Conservation (phyloP, 2,329 filamentous ascomycete species). For the Alternaria rosae region DNA sequence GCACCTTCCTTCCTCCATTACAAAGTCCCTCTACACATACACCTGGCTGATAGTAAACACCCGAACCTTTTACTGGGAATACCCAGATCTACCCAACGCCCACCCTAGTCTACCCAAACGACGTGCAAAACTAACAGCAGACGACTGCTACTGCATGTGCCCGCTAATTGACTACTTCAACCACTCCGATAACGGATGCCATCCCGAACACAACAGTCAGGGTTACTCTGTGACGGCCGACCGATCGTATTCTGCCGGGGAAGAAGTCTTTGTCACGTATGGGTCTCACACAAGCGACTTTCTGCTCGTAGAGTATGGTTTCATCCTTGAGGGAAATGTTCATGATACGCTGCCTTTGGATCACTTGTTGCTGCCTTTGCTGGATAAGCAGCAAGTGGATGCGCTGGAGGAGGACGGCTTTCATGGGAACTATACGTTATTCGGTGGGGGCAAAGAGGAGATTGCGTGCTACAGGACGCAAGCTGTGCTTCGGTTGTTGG, state of each 20-base stretch:
- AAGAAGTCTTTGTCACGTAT: constrained; percentile 75
- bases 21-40: constrained; percentile 59
- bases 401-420: constrained; percentile 55
- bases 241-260: constrained; percentile 60
- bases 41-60: constrained; percentile 69
- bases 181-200: constrained; percentile 59
- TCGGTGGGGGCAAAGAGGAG: neutral
- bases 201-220: constrained; percentile 58
- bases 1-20: constrained; percentile 53
- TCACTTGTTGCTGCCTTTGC: constrained; percentile 49
- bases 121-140: constrained; percentile 50
- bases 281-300: constrained; percentile 76
- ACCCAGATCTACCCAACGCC: constrained; percentile 49
- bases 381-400: constrained; percentile 40
- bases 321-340: constrained; percentile 49
- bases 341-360: constrained; percentile 55
- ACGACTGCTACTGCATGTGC: constrained; percentile 72
- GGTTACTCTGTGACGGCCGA: constrained; percentile 65
- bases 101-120: constrained; percentile 52
- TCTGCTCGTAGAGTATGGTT: constrained; percentile 72
- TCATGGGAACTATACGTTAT: constrained; percentile 45
- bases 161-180: constrained; percentile 79
- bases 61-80: constrained; percentile 66
- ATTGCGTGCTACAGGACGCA: constrained; percentile 56
- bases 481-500: constrained; percentile 51